phyloP scores from a whole-genome alignment of 345 rosid species.

The Ceriops decandra region DNA sequence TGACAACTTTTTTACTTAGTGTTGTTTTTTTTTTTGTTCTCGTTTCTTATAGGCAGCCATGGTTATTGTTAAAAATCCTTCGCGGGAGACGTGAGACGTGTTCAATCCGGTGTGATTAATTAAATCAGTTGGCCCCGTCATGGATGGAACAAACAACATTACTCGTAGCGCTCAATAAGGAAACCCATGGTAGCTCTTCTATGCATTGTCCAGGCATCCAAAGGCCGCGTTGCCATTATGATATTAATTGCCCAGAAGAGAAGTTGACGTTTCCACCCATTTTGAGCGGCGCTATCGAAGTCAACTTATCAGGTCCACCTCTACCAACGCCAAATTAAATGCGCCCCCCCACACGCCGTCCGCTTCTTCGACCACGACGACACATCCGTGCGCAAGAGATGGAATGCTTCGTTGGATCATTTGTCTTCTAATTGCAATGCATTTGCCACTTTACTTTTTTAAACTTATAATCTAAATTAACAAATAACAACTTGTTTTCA shows the following conservation, averaged over 20 bases:
- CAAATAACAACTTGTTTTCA: too few species aligned
- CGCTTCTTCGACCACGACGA: conserved; percentile 21
- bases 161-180: conserved; percentile 7
- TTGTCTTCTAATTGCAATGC: conserved; percentile 10
- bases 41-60: too few species aligned
- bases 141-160: neutral
- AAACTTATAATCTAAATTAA: neutral
- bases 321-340: neutral
- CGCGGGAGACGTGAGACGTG: too few species aligned
- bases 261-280: too few species aligned
- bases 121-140: neutral
- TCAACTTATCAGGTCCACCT: conserved; percentile 7
- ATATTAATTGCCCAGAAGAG: too few species aligned
- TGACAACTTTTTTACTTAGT: too few species aligned
- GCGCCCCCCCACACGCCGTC: conserved; percentile 24
- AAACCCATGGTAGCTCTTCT: too few species aligned
- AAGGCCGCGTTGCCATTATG: neutral
- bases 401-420: conserved; percentile 21
- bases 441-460: neutral
- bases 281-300: too few species aligned
- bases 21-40: too few species aligned
- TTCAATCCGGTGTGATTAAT: neutral
- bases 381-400: neutral
- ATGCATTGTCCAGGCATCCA: neutral
- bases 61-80: too few species aligned